Evolutionary conservation across 768 basidiomycete genomes (phyloP), one percentile per base, ranked within the genome.

Genomic region (Leccinellum albellum): DNA sequence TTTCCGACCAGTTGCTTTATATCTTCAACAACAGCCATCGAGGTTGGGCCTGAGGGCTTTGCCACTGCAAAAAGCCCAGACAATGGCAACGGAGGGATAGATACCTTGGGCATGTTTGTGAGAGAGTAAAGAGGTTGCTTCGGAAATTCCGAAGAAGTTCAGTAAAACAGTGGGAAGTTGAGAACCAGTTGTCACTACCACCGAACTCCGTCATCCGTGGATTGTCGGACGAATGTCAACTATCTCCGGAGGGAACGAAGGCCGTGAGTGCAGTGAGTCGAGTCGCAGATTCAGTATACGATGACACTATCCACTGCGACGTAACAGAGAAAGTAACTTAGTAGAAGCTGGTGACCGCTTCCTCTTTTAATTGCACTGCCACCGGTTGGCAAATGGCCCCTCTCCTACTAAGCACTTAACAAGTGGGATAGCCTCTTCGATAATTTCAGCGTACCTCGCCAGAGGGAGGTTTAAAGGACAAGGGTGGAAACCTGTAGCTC

Each of bases 41-140:
- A 95, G 2, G 91, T 88, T 24, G 89, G 88, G 1, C 96, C 96
- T 0, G 93, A 89, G 1, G 97, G 97, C 71, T 99, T 99, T 51
- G 82, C 78, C 40, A 99, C 75, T 1, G 86, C 96, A 71, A 99
- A 95, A 21, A 98, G 76, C 29, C 82, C 91, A 51, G 89, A 91
- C 10, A 91, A 66, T 7, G 91, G 91, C 13, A 87, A 69, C 0
- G 79, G 64, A 13, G 82, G 73, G 1, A 78, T 56, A 6, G 76
- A 62, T 23, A 77, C 73, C 74, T 88, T 91, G 2, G 90, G 90
- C 90, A 93, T 93, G 49, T 15, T 50, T n/a, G 49, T 4, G 48
- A 32, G 15, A 42, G 32, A 40, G 13, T 33, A 20, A 42, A 42
- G 48, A 29, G 17, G 54, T 24, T 50, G 46, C 20, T 51, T 24